phyloP scores from a whole-genome alignment of 768 basidiomycete species.

The Lentinula detonsa region DNA sequence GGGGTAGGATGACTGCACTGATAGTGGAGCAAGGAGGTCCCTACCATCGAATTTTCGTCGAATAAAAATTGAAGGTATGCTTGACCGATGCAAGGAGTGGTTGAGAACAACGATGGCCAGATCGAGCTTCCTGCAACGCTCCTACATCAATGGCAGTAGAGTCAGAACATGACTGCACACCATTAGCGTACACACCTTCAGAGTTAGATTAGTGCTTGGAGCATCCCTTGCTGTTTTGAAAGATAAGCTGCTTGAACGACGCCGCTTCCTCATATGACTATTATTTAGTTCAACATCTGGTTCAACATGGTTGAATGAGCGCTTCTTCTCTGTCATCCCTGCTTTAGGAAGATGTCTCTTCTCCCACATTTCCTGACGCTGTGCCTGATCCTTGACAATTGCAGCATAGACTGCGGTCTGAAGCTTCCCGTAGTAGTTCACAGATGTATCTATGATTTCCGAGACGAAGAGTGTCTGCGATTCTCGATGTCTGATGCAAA shows the following conservation, averaged over 20 bases:
- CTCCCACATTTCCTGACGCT: neutral
- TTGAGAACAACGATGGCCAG: neutral
- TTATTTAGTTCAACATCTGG: neutral
- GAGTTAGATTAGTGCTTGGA: neutral
- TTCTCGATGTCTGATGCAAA: neutral
- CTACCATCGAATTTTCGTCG: neutral
- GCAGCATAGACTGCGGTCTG: neutral
- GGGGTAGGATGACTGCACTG: neutral
- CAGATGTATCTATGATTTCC: neutral
- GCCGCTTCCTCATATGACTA: neutral
- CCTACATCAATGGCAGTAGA: neutral
- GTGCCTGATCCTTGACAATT: neutral
- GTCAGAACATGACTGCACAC: neutral
- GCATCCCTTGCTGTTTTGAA: neutral
- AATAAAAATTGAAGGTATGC: neutral
- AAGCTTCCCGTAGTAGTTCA: neutral
- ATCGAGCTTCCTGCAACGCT: neutral
- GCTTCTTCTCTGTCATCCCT: neutral
- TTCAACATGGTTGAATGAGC: neutral
- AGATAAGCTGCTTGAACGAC: neutral
- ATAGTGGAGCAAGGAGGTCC: neutral
- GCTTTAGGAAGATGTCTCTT: neutral
- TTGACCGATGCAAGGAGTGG: neutral
- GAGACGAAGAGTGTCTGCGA: slow-evolving; percentile 6
- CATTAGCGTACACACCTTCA: neutral